Evolutionary conservation across 805 yeast genomes (phyloP).

Genomic region (Brettanomyces naardenensis): DNA sequence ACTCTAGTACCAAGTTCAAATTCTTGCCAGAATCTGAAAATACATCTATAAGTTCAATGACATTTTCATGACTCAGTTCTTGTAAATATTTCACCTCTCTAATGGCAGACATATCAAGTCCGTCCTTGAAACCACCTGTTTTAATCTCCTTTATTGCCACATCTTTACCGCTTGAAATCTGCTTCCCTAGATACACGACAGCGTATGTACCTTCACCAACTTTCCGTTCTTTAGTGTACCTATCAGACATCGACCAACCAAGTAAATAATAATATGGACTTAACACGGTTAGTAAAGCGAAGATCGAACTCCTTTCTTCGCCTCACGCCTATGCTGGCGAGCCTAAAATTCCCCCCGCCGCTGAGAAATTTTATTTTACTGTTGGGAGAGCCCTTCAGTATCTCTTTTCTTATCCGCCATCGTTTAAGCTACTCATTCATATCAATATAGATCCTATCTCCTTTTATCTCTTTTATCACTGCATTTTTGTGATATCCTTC

Average conservation of each 20-base stretch:
- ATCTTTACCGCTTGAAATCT: slow-evolving; percentile 42
- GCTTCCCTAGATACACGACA: slow-evolving; percentile 81
- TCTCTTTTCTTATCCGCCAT: no score
- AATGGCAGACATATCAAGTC: slow-evolving; percentile 96
- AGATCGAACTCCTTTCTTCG: no score
- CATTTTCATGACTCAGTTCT: slow-evolving; percentile 69
- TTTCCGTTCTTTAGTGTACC: slow-evolving; percentile 53
- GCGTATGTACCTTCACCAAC: slow-evolving; percentile 99
- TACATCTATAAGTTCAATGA: slow-evolving; percentile 85
- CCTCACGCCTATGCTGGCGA: no score
- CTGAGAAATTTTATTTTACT: no score
- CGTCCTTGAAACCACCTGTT: slow-evolving; percentile 90
- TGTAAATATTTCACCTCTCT: slow-evolving; percentile 85
- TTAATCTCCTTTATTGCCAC: slow-evolving; percentile 96
- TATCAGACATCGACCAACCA: slow-evolving; percentile 10
- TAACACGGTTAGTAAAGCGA: no score
- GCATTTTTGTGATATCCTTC: no score
- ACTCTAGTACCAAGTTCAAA: slow-evolving; percentile 86
- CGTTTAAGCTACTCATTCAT: no score
- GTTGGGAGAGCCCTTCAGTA: no score
- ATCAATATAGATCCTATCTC: no score
- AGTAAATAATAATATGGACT: no score
- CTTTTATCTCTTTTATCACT: no score
- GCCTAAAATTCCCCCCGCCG: no score
- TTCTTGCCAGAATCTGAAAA: slow-evolving; percentile 55